A percentile compares a stretch with the other conserved stretches of the same genome.
These are phyloP conservation scores for Hymenoscyphus fraxineus DNA, from an alignment of 2,329 filamentous ascomycete genomes.

Conservation along the genomic window DNA sequence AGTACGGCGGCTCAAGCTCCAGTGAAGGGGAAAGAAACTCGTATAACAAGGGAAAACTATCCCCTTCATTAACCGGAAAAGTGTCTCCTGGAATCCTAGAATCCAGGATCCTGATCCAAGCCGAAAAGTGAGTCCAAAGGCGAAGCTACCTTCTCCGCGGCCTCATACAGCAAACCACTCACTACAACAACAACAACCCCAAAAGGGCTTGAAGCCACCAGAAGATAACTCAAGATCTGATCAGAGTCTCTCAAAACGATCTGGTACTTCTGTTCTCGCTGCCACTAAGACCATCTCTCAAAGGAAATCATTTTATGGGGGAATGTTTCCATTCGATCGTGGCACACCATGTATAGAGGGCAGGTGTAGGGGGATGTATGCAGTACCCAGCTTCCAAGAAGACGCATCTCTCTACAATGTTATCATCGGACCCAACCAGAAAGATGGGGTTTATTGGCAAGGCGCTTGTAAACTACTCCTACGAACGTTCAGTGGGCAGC, in stretches of 20 bases:
- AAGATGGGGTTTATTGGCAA: conserved; percentile 32
- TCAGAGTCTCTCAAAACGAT: conserved; percentile 25
- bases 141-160: no score
- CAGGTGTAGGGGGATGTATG: conserved; percentile 39
- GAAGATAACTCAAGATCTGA: conserved; percentile 27
- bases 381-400: conserved; percentile 34
- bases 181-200: neutral
- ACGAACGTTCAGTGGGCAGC: conserved; percentile 30
- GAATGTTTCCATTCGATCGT: conserved; percentile 43
- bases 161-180: neutral
- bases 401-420: conserved; percentile 35
- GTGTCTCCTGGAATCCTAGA: no score
- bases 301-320: conserved; percentile 44
- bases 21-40: no score
- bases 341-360: conserved; percentile 39
- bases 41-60: no score
- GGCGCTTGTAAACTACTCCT: conserved; percentile 24
- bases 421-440: conserved; percentile 36
- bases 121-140: no score
- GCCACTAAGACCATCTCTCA: conserved; percentile 43
- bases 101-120: no score
- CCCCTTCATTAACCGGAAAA: no score
- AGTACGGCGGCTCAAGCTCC: no score
- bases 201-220: neutral
- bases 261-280: conserved; percentile 39